Evolutionary conservation across 2,329 filamentous ascomycete genomes (phyloP), one percentile per base, ranked within the genome.

Genomic region (Penicillium psychrosexuale): DNA sequence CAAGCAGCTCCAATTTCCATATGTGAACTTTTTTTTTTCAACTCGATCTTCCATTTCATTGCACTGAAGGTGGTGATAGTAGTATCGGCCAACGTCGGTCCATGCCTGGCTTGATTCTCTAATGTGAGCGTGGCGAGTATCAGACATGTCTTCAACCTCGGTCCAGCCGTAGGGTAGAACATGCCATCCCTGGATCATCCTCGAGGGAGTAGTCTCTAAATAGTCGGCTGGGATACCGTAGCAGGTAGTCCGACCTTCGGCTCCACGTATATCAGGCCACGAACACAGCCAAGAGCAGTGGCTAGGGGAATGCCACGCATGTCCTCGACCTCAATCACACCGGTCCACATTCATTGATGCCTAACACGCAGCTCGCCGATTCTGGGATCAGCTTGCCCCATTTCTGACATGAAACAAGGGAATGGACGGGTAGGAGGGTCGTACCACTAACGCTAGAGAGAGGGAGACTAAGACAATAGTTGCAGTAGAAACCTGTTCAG

Each of bases 1-100:
- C 66, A 37, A 61, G 59, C 57, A 61, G 45, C 49, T 60, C 47
- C 58, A 62, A 64, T 65, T 60, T 62, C 58, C 53, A 65, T 59
- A 59, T 64, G 58, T 60, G 52, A 58, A 34, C 40, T 45, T 54
- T 44, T 50, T 50, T 47, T 64, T 60, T 48, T 45, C 51, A 44
- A 44, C 34, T 36, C 33, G 13, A 39, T 13, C 45, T 13, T 46
- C 33, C 33, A 22, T 22, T 30, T 33, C 15, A 27, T 24, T 38
- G 28, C 13, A 30, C 31, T 47, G 40, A 30, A n/a, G 17, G 38
- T 47, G 28, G 47, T 28, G 31, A 34, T 42, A 30, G 47, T 31
- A 33, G 42, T 46, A 28, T 39, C 24, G 8, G 47, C 47, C 28
- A 24, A 7, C 13, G 31, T 43, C 51, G 44, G 48, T 55, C 39